Percentiles rank a stretch among this genome's conserved stretches.
These are phyloP conservation scores for Thelephora ganbajun DNA, from an alignment of 768 basidiomycete species.

Conservation along the genomic window DNA sequence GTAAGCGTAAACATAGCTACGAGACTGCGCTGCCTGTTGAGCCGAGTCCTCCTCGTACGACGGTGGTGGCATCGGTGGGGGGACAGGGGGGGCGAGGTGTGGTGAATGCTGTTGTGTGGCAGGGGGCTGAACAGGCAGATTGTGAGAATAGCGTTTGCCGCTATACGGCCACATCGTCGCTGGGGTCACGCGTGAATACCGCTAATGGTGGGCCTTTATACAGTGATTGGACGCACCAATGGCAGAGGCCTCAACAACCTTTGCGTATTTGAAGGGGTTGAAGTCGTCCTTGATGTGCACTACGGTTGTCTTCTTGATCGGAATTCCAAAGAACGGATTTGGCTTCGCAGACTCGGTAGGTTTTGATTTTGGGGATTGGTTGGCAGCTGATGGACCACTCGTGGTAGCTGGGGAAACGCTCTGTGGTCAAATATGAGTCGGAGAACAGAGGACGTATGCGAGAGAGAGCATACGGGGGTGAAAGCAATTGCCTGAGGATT, in stretches of 20 bases:
- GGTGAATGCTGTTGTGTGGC: constrained; percentile 51
- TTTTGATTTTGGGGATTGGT: constrained; percentile 51
- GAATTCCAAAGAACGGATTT: constrained; percentile 86
- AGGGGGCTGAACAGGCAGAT: constrained; percentile 55
- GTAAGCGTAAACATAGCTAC: constrained; percentile 59
- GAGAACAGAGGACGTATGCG: background rate
- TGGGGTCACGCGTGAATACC: constrained; percentile 15
- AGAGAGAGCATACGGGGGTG: constrained; percentile 29
- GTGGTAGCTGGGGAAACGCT: constrained; percentile 14
- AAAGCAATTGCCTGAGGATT: constrained; percentile 69
- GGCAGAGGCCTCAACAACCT: constrained; percentile 60
- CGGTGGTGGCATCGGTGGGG: constrained; percentile 57
- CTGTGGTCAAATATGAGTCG: constrained; percentile 11
- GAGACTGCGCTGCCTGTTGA: constrained; percentile 30
- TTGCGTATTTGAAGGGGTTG: constrained; percentile 86
- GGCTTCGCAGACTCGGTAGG: constrained; percentile 24
- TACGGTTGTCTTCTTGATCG: constrained; percentile 47
- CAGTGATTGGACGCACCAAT: constrained; percentile 42
- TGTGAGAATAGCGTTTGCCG: constrained; percentile 71
- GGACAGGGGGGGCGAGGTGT: constrained; percentile 53
- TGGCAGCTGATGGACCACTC: constrained; percentile 22
- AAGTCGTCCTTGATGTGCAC: constrained; percentile 95
- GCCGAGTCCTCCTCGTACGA: constrained; percentile 70
- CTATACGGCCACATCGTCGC: constrained; percentile 78
- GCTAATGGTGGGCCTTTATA: background rate